phyloP scores from a whole-genome alignment of 495 filamentous ascomycete species.

The Tuber magnatum region DNA sequence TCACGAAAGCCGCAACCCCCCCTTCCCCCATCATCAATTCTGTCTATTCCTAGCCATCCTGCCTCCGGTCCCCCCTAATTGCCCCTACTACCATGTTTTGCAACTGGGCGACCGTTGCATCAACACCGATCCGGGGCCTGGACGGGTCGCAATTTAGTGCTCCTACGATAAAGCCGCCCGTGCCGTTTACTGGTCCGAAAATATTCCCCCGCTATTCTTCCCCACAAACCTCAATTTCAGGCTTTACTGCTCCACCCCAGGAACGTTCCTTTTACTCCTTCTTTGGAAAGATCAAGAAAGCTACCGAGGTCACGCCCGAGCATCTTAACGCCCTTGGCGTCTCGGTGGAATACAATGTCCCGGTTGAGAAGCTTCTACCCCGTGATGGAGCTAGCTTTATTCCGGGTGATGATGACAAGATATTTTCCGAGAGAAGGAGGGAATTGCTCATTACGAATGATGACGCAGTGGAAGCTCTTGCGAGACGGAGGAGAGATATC shows the following conservation, averaged over 20 bases:
- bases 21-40: background rate
- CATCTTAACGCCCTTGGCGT: constrained; percentile 37
- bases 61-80: constrained; percentile 31
- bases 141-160: background rate
- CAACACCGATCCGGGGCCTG: constrained; percentile 16
- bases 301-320: constrained; percentile 35
- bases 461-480: constrained; percentile 32
- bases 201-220: constrained; percentile 36
- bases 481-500: constrained; percentile 33
- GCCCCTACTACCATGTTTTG: constrained; percentile 27
- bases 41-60: background rate
- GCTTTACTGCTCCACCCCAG: constrained; percentile 24
- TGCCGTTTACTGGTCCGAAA: constrained; percentile 29
- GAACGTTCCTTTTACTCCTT: constrained; percentile 35
- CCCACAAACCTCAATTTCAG: constrained; percentile 25
- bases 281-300: constrained; percentile 38
- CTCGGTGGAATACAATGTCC: constrained; percentile 39
- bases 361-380: constrained; percentile 33
- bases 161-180: constrained; percentile 8
- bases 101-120: constrained; percentile 40
- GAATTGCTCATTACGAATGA: constrained; percentile 36
- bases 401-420: constrained; percentile 36
- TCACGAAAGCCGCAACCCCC: background rate
- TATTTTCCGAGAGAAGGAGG: constrained; percentile 28
- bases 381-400: constrained; percentile 22